Percentiles rank a stretch among this genome's conserved stretches.
phyloP scores from a whole-genome alignment of 257 asterid genomes.

The Petrea volubilis region DNA sequence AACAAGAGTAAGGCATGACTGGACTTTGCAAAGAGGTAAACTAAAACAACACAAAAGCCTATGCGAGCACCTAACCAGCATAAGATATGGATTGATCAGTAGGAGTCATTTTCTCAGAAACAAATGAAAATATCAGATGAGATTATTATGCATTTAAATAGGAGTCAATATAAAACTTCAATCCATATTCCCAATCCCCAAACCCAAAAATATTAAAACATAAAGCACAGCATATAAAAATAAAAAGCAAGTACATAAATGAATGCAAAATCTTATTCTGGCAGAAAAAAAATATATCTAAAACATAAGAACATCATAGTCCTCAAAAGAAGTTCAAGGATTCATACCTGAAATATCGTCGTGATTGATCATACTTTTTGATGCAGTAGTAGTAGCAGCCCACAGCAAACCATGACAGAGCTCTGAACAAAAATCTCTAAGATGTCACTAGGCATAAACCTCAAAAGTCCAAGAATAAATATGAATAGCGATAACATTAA shows the following conservation, averaged over 20 bases:
- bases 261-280: no score
- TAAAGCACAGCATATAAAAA: background rate
- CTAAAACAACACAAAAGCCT: background rate
- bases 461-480: constrained; percentile 2
- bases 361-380: constrained; percentile 90
- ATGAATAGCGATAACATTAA: constrained; percentile 5
- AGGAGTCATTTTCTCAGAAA: background rate
- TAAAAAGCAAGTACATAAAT: no score
- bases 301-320: constrained; percentile 11
- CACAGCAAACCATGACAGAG: constrained; percentile 97
- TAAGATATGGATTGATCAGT: constrained; percentile 1
- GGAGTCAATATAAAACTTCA: background rate
- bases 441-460: constrained; percentile 22
- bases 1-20: background rate
- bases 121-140: background rate
- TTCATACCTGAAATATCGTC: constrained; percentile 87
- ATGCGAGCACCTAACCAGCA: constrained; percentile 3
- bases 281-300: background rate
- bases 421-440: constrained; percentile 55
- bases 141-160: background rate
- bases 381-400: constrained; percentile 97
- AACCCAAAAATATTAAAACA: background rate
- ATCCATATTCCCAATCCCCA: background rate
- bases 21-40: background rate
- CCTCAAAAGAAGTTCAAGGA: constrained; percentile 1